Conservation (phyloP, 192 early-diverging fungal species). For the Rhizoclosmatium globosum region DNA sequence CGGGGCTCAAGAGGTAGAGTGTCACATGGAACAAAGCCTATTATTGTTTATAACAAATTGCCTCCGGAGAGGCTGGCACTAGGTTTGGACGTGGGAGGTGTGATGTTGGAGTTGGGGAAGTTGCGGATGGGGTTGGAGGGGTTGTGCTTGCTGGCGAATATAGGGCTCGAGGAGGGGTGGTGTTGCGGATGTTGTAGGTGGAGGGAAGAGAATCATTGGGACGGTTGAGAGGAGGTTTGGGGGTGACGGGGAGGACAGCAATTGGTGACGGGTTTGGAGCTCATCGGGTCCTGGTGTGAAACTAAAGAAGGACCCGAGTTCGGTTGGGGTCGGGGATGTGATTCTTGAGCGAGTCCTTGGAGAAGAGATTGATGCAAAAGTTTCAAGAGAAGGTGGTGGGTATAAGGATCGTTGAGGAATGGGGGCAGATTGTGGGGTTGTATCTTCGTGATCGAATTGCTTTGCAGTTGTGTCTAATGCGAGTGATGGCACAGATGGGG, state of each 20-base stretch:
- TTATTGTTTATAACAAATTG: no score
- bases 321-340: not conserved
- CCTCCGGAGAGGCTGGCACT: no score
- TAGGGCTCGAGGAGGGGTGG: not conserved
- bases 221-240: not conserved
- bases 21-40: no score
- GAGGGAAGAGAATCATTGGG: not conserved
- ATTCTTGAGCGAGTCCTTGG: not conserved
- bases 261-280: not conserved
- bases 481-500: not conserved
- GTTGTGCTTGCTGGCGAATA: not conserved
- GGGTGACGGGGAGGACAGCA: not conserved
- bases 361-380: not conserved
- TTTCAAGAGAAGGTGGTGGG: not conserved
- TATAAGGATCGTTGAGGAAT: not conserved
- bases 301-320: not conserved
- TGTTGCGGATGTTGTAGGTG: not conserved
- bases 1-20: no score
- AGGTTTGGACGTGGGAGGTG: not conserved
- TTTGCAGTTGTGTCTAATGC: not conserved
- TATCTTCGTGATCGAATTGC: not conserved
- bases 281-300: not conserved
- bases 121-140: not conserved
- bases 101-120: not conserved
- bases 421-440: no score